Evolutionary conservation across 441 rosid species (phyloP), one percentile per base, ranked within the genome.

Genomic region (Aleurites moluccanus): DNA sequence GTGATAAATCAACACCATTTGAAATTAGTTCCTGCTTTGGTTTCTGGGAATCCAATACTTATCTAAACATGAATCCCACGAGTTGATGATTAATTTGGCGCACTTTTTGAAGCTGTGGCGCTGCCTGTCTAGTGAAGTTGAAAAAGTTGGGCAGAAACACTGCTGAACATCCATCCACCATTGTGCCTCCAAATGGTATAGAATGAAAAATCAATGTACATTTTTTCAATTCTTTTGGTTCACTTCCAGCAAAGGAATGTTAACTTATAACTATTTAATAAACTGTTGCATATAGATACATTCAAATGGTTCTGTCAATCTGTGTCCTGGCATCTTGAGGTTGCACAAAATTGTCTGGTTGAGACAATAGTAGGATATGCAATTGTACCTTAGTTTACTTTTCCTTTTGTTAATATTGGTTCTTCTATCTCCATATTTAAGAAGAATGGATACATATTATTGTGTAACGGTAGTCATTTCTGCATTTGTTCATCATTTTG

Each of bases 1-100:
- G 40, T 92, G 92, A 91, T 64, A 20, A 44, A 64, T 49, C 73
- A 10, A 42, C 10, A 57, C 49, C 20, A 13, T 23, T 70, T 42
- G 67, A 70, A 80, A 30, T 68, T 62, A 69, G 59, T 52, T 60
- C 57, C 74, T 45, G 28, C 52, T 40, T 55, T 49, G 55, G 77
- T 66, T 27, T 64, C 25, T 70, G 62, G 67, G 60, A 57, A n/a
- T 73, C 73, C 25, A 70, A 72, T 64, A 45, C 61, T 25, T 53
- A 50, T 73, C 65, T 6, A 30, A 60, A 65, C 65, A 67, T 66
- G 74, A 72, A 44, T 72, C 70, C 45, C 70, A 71, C 15, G 52
- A 38, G 70, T 20, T 50, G 64, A 53, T 50, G 64, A 53, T 75
- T 52, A 70, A 68, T 53, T 75, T 42, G 59, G 68, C 55, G n/a